These are phyloP conservation scores for Candida ulmi DNA, from an alignment of 805 yeast species.

Conservation along the genomic window DNA sequence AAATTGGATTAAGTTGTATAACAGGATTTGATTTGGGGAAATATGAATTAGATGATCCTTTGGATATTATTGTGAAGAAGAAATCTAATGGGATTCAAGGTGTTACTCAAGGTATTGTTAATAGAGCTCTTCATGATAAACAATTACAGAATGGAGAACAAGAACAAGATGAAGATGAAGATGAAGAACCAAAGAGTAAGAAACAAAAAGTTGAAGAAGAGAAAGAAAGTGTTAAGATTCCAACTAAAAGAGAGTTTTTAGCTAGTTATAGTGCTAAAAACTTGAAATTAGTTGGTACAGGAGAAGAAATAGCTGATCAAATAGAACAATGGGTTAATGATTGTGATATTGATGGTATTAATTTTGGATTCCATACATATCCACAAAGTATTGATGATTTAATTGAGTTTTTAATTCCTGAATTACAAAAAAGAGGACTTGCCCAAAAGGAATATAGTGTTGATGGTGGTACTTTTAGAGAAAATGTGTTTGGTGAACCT, in stretches of 20 bases:
- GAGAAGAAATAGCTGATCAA: slow-evolving; percentile 32
- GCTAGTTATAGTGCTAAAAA: slow-evolving; percentile 16
- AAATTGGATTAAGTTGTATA: not conserved
- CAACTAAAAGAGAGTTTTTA: slow-evolving; percentile 5
- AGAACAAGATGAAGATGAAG: too few species aligned
- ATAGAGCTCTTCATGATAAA: too few species aligned
- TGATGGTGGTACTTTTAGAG: slow-evolving; percentile 30
- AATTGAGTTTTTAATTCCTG: slow-evolving; percentile 31
- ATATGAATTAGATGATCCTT: slow-evolving; percentile 38
- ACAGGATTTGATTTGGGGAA: slow-evolving; percentile 1
- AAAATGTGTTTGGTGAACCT: slow-evolving; percentile 15
- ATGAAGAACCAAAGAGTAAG: too few species aligned
- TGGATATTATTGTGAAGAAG: slow-evolving; percentile 24
- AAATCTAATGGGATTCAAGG: slow-evolving; percentile 28
- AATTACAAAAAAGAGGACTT: slow-evolving; percentile 27
- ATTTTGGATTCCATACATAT: slow-evolving; percentile 28
- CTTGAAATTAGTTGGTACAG: slow-evolving; percentile 23
- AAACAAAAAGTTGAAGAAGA: too few species aligned
- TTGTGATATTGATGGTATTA: slow-evolving; percentile 38
- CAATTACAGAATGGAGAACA: too few species aligned
- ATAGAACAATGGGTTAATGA: slow-evolving; percentile 33
- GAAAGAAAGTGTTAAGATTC: too few species aligned
- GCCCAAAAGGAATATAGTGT: slow-evolving; percentile 30
- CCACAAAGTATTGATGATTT: slow-evolving; percentile 36
- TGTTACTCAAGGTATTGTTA: slow-evolving; percentile 5